Conservation (phyloP, 1,139 yeast species). For the Yamadazyma siamensis region DNA sequence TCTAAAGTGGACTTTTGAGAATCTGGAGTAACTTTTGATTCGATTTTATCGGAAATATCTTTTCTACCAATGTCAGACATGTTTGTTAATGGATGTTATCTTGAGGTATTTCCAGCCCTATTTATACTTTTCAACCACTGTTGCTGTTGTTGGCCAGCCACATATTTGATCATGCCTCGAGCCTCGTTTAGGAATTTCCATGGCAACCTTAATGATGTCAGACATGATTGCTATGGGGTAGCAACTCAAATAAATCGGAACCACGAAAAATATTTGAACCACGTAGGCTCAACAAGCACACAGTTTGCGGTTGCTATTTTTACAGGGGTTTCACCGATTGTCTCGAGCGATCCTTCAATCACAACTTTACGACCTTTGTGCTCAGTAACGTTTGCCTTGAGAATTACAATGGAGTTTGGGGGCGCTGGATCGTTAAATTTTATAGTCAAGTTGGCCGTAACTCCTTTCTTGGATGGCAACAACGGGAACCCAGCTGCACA, state of each 20-base stretch:
- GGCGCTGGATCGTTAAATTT: conserved; percentile 65
- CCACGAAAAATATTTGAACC: conserved; percentile 76
- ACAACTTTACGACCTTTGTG: conserved; percentile 77
- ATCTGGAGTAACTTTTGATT: conserved; percentile 39
- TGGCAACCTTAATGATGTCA: too few relatives aligned
- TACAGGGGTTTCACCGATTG: conserved; percentile 31
- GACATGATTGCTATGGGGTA: conserved; percentile 2
- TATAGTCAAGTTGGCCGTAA: conserved; percentile 74
- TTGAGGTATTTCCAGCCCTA: neutral
- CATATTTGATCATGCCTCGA: too few relatives aligned
- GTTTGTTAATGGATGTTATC: conserved; percentile 4
- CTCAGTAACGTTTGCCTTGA: conserved; percentile 66
- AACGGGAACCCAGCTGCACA: conserved; percentile 84
- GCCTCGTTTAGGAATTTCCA: conserved; percentile 2
- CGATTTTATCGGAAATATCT: conserved; percentile 38
- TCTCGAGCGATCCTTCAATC: conserved; percentile 61
- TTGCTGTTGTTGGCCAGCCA: too few relatives aligned
- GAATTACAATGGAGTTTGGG: conserved; percentile 62
- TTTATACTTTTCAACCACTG: too few relatives aligned
- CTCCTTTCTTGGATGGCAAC: conserved; percentile 86
- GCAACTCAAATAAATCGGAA: conserved; percentile 26
- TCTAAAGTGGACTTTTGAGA: conserved; percentile 38
- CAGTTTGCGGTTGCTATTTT: conserved; percentile 58
- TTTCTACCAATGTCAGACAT: conserved; percentile 49
- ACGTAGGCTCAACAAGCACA: conserved; percentile 70